Base-by-base conservation (phyloP, 208 protist species). In the Herpetomonas samuelpessoai region DNA sequence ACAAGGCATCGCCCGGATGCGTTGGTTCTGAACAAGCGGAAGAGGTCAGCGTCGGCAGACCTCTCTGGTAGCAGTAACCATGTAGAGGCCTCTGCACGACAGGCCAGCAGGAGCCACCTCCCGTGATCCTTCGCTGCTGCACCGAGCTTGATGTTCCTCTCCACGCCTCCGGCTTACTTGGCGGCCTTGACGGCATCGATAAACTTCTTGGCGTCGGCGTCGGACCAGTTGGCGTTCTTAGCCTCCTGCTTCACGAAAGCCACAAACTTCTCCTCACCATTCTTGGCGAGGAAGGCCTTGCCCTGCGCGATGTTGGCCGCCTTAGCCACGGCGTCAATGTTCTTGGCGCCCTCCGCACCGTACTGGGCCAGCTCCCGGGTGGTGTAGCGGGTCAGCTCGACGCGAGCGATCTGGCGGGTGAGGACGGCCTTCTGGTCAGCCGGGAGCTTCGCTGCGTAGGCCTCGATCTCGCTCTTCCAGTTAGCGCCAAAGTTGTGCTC, bases 381-480 rank as follows among this genome's bases (percentile, higher is more conserved):
- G 10, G 91, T 96, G 72, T 92, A 96, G 59, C 84, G 81, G 18
- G 91, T 96, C n/a, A 96, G 69, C 25, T 58, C 45, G 21, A 92
- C 69, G 24, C 91, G 87, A 21, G 74, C 80, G 44, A 96, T 51
- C 71, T 94, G 86, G 38, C 85, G 83, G 77, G 88, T 74, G 28
- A 96, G 47, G 12, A 80, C 44, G 61, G 68, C 72, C 64, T 82
- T 81, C 79, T 91, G 69, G 39, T 91, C 86, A 21, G 73, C 79
- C 30, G 86, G 69, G 38, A 96, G 68, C 21, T 49, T 71, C 78
- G 76, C 71, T n/a, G 78, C 79, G 72, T 92, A 96, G 22, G 67
- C 69, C 63, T 78, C 53, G 45, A 94, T 61, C 31, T 94, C 91
- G 14, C 50, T 35, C 54, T 72, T 72, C 87, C 87, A 96, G 61